Evolutionary conservation across 2,329 filamentous ascomycete genomes (phyloP).

Genomic region (Neobulgaria alba): DNA sequence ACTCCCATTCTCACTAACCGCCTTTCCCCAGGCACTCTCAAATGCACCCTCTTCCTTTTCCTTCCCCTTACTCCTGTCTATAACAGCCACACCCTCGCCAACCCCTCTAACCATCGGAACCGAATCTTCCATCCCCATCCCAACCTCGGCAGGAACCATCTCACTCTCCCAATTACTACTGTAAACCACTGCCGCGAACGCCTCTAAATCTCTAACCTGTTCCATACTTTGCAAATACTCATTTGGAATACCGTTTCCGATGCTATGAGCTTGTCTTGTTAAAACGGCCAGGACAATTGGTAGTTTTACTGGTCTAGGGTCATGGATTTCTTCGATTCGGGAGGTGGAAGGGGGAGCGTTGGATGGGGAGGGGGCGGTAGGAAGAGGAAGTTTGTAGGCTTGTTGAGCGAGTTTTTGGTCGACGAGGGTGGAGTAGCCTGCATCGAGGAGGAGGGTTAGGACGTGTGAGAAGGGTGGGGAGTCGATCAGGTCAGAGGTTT

Average conservation of each 20-base stretch:
- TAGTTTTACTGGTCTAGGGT: conserved; percentile 55
- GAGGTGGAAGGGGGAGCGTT: conserved; percentile 36
- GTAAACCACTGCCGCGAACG: conserved; percentile 81
- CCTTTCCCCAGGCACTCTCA: conserved; percentile 64
- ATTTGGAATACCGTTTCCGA: conserved; percentile 70
- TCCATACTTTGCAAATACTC: conserved; percentile 70
- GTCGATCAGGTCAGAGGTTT: conserved; percentile 92
- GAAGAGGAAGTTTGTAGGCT: conserved; percentile 58
- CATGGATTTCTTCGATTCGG: conserved; percentile 43
- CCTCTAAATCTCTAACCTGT: conserved; percentile 65
- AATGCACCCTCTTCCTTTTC: conserved; percentile 47
- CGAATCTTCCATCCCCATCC: background rate
- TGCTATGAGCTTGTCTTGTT: conserved; percentile 81
- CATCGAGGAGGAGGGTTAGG: conserved; percentile 75
- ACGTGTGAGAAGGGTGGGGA: conserved; percentile 87
- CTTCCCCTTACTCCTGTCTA: conserved; percentile 41
- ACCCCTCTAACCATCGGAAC: conserved; percentile 5
- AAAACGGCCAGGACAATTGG: conserved; percentile 86
- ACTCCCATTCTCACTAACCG: conserved; percentile 33
- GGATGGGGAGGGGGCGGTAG: conserved; percentile 22
- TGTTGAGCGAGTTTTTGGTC: conserved; percentile 72
- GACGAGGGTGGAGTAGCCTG: conserved; percentile 75
- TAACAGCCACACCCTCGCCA: conserved; percentile 5
- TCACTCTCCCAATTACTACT: conserved; percentile 73
- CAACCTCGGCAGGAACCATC: conserved; percentile 33